Evolutionary conservation across 805 yeast genomes (phyloP), one percentile per base, ranked within the genome.

Genomic region (Pichia ethanolica): DNA sequence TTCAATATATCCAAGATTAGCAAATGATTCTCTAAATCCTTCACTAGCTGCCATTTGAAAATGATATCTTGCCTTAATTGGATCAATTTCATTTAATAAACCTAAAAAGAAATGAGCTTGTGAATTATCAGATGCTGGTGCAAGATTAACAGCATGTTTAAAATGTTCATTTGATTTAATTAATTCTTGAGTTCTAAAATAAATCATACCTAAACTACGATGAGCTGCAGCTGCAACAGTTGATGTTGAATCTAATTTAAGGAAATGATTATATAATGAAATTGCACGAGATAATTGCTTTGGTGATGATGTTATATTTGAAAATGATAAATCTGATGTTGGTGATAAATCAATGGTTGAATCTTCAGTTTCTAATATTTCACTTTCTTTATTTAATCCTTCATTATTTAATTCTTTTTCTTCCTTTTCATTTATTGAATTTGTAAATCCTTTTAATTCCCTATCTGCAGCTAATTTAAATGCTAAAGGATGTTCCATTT

Each of bases 101-200:
- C 93, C 93, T 50, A 89, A 70, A 58, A 82, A 81, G 64, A 76
- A 90, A 63, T 89, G 95, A 20, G 90, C 78, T 53, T 83, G 84
- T 1, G 82, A 74, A n/a, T 80, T 81, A 54, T 82, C 77, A 48
- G 80, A 83, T 30, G 78, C 56, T 9, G 84, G 84, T 1, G 90
- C 85, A 33, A 75, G 68, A 20, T 70, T 69, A 8, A 89, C 72
- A 13, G 88, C 77, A 52, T 77, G 74, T 48, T 82, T 78, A 53
- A 89, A 82, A 55, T 69, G 73, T n/a, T 59, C 50, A 52, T 79
- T 79, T 2, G 95, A 83, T 41, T 64, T 64, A 1, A 62, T 50
- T 34, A 86, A 61, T 49, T 81, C 71, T 0, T 79, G 76, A 33
- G 69, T 68, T 39, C 76, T 74, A 56, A 86, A 86, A 44, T 73